Base-by-base conservation (phyloP, 208 protist genomes). In the Acanthamoeba triangularis region DNA sequence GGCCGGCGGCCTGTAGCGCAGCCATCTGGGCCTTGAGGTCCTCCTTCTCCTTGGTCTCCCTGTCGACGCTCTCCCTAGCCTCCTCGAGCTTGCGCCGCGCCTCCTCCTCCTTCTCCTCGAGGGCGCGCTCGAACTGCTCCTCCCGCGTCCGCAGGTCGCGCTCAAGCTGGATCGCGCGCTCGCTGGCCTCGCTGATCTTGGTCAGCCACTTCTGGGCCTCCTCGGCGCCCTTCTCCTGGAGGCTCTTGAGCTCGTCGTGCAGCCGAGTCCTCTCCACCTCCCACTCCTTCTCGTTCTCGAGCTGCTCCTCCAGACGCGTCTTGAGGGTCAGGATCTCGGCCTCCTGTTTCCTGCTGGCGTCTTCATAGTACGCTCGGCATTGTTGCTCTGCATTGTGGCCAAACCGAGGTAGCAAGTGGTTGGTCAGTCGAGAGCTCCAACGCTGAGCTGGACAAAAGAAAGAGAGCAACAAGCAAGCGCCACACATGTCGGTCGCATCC, bases 311-410 rank as follows among this genome's bases (percentile, higher is more conserved):
- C 23, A 80, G 30, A 3, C 41, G 72, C 35, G 35, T 47, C 72
- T 80, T 80, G 72, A 80, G 30, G n/a, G 14, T 20, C 6, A 80
- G 33, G 8, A 80, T 47, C 37, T 80, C 72, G 33, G 72, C 72
- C 37, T 80, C 72, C n/a, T 80, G 72, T 5, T 80, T 80, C 30
- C 72, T 35, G 72, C 72, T 80, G 2, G 72, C 33, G 37, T 80
- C 72, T 18, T 80, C 72, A 44, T 80, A 80, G 33, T 47, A 80
- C 18, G 72, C 72, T 80, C 72, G 72, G 72, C 72, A 80, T 30
- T 80, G 72, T 80, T 80, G 72, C 37, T 80, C 72, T 80, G 72
- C 6, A 18, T 37, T 33, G 11, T 33, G 28, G 11, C 6, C 33
- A 2, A 74, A 1, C 6, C 4, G 14, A 2, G 11, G 41, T 2